Conservation (phyloP, 1,284 basidiomycete genomes). For the Papiliotrema flavescens region DNA sequence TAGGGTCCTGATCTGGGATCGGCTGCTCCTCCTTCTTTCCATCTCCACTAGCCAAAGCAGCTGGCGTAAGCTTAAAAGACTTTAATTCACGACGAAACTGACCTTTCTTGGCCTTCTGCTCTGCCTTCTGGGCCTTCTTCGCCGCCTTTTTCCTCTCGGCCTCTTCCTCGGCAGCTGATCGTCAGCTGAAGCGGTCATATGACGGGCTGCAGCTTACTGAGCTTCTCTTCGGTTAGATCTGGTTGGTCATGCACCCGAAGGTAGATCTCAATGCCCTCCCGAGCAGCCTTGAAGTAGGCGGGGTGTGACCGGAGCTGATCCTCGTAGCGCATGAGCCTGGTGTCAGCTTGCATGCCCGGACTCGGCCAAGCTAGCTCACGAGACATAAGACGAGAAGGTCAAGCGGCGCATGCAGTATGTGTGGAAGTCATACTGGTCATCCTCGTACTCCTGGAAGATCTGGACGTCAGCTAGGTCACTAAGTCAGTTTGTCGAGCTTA, state of each 20-base stretch:
- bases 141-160: slow-evolving; percentile 61
- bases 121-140: slow-evolving; percentile 87
- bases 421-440: slow-evolving; percentile 99
- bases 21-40: slow-evolving; percentile 66
- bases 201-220: slow-evolving; percentile 16
- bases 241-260: slow-evolving; percentile 72
- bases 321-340: slow-evolving; percentile 76
- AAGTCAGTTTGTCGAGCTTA: slow-evolving; percentile 32
- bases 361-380: slow-evolving; percentile 55
- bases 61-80: slow-evolving; percentile 3
- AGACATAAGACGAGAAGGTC: slow-evolving; percentile 78
- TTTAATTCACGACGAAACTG: slow-evolving; percentile 5
- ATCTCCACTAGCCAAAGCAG: slow-evolving; percentile 54
- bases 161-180: slow-evolving; percentile 41
- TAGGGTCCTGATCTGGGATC: slow-evolving; percentile 72
- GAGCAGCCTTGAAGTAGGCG: slow-evolving; percentile 69
- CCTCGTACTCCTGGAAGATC: slow-evolving; percentile 83
- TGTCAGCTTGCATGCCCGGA: slow-evolving; percentile 4
- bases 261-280: slow-evolving; percentile 73
- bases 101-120: slow-evolving; percentile 75
- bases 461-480: slow-evolving; percentile 35
- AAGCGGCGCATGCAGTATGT: slow-evolving; percentile 88
- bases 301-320: slow-evolving; percentile 72
- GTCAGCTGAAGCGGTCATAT: not conserved
- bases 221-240: slow-evolving; percentile 51